phyloP scores from a whole-genome alignment of 1,284 basidiomycete species.

The Apiotrichum domesticum region DNA sequence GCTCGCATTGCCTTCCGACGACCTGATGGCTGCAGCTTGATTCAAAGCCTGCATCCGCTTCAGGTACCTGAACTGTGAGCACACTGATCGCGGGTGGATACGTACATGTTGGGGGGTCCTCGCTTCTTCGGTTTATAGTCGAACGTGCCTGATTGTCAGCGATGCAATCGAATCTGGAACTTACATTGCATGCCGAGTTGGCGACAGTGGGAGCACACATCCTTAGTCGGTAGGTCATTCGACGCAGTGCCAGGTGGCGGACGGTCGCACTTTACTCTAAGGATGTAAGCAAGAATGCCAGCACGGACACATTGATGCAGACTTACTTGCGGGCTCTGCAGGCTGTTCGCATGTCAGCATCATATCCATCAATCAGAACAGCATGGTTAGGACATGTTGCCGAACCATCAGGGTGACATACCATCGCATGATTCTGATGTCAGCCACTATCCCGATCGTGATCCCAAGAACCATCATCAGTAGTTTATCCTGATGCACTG shows the following conservation, averaged over 20 bases:
- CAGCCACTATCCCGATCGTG: background rate
- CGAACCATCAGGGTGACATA: slow-evolving; percentile 17
- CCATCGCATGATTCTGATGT: slow-evolving; percentile 39
- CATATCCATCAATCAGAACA: background rate
- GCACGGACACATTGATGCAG: background rate
- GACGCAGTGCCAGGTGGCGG: slow-evolving; percentile 27
- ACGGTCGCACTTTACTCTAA: slow-evolving; percentile 42
- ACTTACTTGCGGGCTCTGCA: slow-evolving; percentile 43
- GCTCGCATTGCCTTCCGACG: background rate
- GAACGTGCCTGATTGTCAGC: slow-evolving; percentile 54
- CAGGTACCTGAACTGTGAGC: slow-evolving; percentile 15
- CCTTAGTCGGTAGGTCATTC: slow-evolving; percentile 16
- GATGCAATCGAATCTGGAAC: background rate
- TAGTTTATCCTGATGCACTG: no score
- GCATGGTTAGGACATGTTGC: background rate
- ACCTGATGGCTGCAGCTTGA: slow-evolving; percentile 2
- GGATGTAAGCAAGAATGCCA: background rate
- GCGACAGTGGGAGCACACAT: slow-evolving; percentile 57
- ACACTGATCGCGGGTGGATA: slow-evolving; percentile 10
- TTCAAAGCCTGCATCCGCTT: slow-evolving; percentile 20
- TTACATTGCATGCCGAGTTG: slow-evolving; percentile 68
- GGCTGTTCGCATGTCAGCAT: slow-evolving; percentile 21
- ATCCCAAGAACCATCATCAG: no score
- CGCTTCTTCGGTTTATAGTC: slow-evolving; percentile 87
- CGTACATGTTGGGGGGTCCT: slow-evolving; percentile 79